These are phyloP conservation scores for Daedaleopsis nitida DNA, from an alignment of 768 basidiomycete genomes.

Conservation along the genomic window DNA sequence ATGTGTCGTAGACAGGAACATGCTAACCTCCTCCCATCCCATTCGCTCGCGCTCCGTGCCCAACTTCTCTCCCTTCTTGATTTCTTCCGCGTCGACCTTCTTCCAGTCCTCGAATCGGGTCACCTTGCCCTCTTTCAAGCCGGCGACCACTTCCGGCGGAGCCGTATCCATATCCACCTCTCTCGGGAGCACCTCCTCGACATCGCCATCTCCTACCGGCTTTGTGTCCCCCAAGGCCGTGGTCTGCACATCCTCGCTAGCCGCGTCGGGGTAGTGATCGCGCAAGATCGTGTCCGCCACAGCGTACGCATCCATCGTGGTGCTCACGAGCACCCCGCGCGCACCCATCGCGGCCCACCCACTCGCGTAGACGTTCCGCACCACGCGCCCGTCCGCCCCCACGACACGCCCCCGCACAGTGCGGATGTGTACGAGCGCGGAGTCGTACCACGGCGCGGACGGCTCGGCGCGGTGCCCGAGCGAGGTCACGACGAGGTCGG, in stretches of 20 bases:
- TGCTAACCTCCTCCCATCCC: conserved; percentile 60
- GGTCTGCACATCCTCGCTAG: conserved; percentile 8
- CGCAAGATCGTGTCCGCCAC: conserved; percentile 71
- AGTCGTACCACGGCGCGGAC: conserved; percentile 58
- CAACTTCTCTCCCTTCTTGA: conserved; percentile 49
- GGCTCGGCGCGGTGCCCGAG: conserved; percentile 84
- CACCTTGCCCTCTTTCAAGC: conserved; percentile 44
- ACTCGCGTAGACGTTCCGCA: conserved; percentile 80
- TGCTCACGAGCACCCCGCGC: conserved; percentile 86
- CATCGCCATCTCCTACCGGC: conserved; percentile 11
- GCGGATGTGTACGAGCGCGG: conserved; percentile 56
- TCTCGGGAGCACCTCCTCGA: conserved; percentile 35
- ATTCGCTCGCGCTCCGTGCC: conserved; percentile 82
- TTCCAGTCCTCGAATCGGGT: conserved; percentile 77
- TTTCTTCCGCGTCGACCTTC: conserved; percentile 71
- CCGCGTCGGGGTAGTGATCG: conserved; percentile 45
- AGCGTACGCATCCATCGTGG: conserved; percentile 90
- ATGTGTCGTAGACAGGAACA: conserved; percentile 27
- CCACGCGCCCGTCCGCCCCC: conserved; percentile 32
- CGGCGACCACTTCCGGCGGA: conserved; percentile 50
- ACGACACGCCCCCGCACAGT: conserved; percentile 53
- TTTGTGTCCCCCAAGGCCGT: conserved; percentile 14
- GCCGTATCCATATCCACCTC: conserved; percentile 40
- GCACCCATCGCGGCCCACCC: conserved; percentile 96
- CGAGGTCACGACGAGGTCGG: conserved; percentile 84